phyloP scores from a whole-genome alignment of 148 eudicot species.

The Nyssa sinensis region DNA sequence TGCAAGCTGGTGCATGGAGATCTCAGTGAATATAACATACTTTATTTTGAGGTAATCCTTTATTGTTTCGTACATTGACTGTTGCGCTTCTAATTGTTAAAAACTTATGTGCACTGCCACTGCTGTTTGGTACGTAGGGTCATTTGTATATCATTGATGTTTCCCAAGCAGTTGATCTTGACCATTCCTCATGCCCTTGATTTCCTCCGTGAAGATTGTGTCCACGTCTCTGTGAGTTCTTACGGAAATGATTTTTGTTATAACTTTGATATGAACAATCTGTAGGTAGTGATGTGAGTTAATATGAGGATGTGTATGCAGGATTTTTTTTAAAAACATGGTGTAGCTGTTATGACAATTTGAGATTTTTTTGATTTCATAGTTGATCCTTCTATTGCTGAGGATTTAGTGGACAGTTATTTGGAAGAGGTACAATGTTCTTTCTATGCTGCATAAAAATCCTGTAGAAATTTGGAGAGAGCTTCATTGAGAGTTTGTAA shows the following conservation, averaged over 20 bases:
- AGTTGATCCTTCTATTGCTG: slow-evolving; percentile 76
- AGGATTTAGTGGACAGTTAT: slow-evolving; percentile 75
- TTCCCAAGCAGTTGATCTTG: slow-evolving; percentile 97
- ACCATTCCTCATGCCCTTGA: slow-evolving; percentile 94
- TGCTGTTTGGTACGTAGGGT: slow-evolving; percentile 59
- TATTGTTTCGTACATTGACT: neutral
- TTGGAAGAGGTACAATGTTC: slow-evolving; percentile 69
- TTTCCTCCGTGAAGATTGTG: slow-evolving; percentile 84
- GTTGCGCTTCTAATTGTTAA: neutral
- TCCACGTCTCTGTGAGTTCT: slow-evolving; percentile 73
- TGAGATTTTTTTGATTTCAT: slow-evolving; percentile 92
- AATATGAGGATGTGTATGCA: slow-evolving; percentile 31
- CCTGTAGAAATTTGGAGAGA: neutral
- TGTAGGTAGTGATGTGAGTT: neutral
- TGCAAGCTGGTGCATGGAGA: slow-evolving; percentile 99
- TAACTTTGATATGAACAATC: neutral
- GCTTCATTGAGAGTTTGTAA: neutral
- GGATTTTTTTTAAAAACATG: slow-evolving; percentile 85
- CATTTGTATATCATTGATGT: slow-evolving; percentile 94
- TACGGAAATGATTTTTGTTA: slow-evolving; percentile 16
- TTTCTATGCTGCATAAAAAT: neutral
- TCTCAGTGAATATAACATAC: slow-evolving; percentile 90
- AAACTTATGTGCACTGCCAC: neutral
- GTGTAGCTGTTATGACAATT: slow-evolving; percentile 90
- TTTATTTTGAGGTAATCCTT: slow-evolving; percentile 70